Percentiles rank a stretch among this genome's conserved stretches.
Conservation (phyloP, 2,329 filamentous ascomycete species). For the Penicillium oxalicum region DNA sequence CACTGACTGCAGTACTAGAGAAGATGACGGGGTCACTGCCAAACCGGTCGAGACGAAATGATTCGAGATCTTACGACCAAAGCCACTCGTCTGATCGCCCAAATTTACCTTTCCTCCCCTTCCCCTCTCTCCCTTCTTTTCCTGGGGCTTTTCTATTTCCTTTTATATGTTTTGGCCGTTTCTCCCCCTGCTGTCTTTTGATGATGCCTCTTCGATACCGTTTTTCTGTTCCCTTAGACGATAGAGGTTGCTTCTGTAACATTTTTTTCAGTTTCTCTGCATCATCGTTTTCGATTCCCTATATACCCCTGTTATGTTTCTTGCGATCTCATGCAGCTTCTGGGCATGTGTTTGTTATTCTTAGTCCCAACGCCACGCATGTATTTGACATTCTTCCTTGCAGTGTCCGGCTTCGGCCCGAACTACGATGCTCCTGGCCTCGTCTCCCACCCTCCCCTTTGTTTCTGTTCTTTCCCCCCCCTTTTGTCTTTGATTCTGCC, state of each 20-base stretch:
- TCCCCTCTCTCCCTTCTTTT: constrained; percentile 10
- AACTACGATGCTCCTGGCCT: too few species aligned
- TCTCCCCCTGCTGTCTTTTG: too few species aligned
- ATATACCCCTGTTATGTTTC: constrained; percentile 18
- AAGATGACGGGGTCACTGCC: constrained; percentile 8
- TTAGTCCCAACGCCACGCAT: background rate
- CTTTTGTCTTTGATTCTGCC: constrained; percentile 1
- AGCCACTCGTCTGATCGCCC: background rate
- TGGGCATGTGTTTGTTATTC: background rate
- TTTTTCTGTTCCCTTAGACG: constrained; percentile 13
- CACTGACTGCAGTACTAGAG: background rate
- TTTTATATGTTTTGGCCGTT: too few species aligned
- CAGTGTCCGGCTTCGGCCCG: constrained; percentile 4
- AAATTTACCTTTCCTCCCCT: constrained; percentile 1
- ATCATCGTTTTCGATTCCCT: background rate
- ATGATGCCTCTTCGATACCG: too few species aligned
- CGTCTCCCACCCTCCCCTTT: background rate
- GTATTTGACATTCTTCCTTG: background rate
- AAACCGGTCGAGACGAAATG: constrained; percentile 15
- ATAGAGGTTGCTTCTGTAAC: constrained; percentile 18
- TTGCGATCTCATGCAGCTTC: constrained; percentile 2
- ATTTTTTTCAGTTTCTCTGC: background rate
- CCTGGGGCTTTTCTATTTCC: background rate
- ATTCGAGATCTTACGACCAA: background rate
- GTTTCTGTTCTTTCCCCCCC: constrained; percentile 1